Evolutionary conservation across 805 yeast species (phyloP).

Genomic region (Pichia thaimueangensis): DNA sequence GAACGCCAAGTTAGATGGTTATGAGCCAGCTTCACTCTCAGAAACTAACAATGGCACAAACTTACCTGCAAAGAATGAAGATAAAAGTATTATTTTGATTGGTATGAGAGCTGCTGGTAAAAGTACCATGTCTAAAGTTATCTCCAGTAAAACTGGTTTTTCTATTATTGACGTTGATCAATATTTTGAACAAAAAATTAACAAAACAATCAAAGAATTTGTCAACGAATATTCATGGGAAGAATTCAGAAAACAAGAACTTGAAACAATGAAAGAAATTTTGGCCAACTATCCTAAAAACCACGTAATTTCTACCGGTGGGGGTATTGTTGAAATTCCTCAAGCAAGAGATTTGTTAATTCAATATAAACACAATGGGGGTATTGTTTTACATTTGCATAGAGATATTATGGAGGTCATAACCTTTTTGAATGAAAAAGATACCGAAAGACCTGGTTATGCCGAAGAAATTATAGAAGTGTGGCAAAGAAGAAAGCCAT

Average conservation of each 20-base stretch:
- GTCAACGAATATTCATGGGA: slow-evolving; percentile 78
- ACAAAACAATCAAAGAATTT: slow-evolving; percentile 49
- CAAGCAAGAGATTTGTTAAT: slow-evolving; percentile 61
- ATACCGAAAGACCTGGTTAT: slow-evolving; percentile 84
- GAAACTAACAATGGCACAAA: slow-evolving; percentile 12
- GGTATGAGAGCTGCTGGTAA: slow-evolving; percentile 99
- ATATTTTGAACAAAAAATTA: slow-evolving; percentile 50
- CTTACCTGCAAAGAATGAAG: slow-evolving; percentile 31
- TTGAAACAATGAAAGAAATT: slow-evolving; percentile 45
- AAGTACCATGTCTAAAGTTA: slow-evolving; percentile 76
- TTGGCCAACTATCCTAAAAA: slow-evolving; percentile 38
- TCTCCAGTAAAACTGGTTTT: slow-evolving; percentile 63
- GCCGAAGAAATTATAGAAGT: slow-evolving; percentile 73
- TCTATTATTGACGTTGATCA: slow-evolving; percentile 71
- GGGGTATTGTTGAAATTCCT: slow-evolving; percentile 83
- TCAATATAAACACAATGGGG: slow-evolving; percentile 49
- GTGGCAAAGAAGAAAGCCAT: slow-evolving; percentile 73
- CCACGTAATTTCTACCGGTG: slow-evolving; percentile 86
- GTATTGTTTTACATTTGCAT: slow-evolving; percentile 85
- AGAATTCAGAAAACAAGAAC: slow-evolving; percentile 68
- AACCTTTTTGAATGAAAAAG: slow-evolving; percentile 59
- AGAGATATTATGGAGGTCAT: slow-evolving; percentile 80
- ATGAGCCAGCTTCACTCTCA: slow-evolving; percentile 35
- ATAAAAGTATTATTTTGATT: slow-evolving; percentile 65
- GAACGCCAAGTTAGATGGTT: slow-evolving; percentile 63